phyloP scores from a whole-genome alignment of 2,329 filamentous ascomycete genomes.

The Cryphonectria radicalis region DNA sequence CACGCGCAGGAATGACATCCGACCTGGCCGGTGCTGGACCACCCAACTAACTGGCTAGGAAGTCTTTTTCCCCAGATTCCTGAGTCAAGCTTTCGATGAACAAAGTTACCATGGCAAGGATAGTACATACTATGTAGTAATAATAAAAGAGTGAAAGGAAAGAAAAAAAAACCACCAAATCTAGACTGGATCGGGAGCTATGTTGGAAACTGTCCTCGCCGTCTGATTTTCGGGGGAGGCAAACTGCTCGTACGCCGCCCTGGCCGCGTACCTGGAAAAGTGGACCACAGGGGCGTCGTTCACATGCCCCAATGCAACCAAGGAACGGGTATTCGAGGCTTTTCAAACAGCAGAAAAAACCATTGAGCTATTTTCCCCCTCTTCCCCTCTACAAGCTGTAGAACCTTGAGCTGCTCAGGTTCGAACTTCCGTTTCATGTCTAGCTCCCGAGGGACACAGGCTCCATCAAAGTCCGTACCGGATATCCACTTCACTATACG shows the following conservation, averaged over 20 bases:
- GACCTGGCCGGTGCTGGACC: background rate
- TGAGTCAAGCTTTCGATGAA: background rate
- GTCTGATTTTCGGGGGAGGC: background rate
- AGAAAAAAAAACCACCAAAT: background rate
- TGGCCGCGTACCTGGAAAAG: slow-evolving; percentile 16
- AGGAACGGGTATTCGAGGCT: slow-evolving; percentile 21
- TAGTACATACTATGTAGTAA: background rate
- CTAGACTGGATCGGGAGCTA: slow-evolving; percentile 12
- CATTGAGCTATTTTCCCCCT: background rate
- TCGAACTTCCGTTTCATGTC: slow-evolving; percentile 10
- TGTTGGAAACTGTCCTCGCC: background rate
- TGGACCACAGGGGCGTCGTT: slow-evolving; percentile 3
- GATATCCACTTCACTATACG: background rate
- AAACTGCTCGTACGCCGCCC: slow-evolving; percentile 4
- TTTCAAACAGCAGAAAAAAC: background rate
- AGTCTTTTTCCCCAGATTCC: slow-evolving; percentile 15
- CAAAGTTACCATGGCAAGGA: background rate
- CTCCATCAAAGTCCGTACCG: background rate
- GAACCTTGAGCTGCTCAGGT: background rate
- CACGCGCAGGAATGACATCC: slow-evolving; percentile 5
- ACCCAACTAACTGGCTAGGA: background rate
- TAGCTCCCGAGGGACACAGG: slow-evolving; percentile 8
- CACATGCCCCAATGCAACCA: slow-evolving; percentile 12
- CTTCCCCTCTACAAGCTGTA: background rate
- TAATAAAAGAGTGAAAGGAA: too few species aligned